phyloP scores from a whole-genome alignment of 1,284 basidiomycete genomes.

The Marasmius fiardii region DNA sequence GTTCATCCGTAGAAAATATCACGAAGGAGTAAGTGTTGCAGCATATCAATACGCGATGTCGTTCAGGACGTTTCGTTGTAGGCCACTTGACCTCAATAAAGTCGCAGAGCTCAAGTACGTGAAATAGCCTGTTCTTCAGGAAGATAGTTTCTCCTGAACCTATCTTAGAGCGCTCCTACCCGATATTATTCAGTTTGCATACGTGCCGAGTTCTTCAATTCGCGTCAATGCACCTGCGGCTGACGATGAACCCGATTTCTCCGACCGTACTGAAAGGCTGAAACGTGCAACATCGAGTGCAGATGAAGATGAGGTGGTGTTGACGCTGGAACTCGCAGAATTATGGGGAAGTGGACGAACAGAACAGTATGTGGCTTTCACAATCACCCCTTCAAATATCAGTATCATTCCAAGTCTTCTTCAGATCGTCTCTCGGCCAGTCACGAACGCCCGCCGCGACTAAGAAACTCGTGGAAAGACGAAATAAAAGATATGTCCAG shows the following conservation, averaged over 20 bases:
- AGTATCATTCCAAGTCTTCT: conserved; percentile 9
- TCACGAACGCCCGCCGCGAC: conserved; percentile 54
- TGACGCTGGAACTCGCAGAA: conserved; percentile 74
- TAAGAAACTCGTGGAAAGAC: conserved; percentile 70
- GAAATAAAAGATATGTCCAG: conserved; percentile 63
- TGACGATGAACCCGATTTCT: conserved; percentile 37
- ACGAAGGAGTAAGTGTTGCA: conserved; percentile 56
- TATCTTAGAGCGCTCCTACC: conserved; percentile 70
- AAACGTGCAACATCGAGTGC: conserved; percentile 18
- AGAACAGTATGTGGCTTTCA: conserved; percentile 22
- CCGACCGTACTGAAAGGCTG: conserved; percentile 18
- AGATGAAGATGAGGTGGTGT: conserved; percentile 58
- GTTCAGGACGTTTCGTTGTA: conserved; percentile 27
- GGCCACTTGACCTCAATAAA: conserved; percentile 74
- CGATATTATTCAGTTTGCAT: conserved; percentile 79
- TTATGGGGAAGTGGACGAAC: conserved; percentile 41
- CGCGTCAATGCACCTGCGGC: conserved; percentile 44
- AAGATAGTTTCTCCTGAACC: conserved; percentile 2
- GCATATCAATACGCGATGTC: not conserved
- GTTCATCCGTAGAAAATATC: conserved; percentile 75
- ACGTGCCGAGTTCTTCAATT: conserved; percentile 67
- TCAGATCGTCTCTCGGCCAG: conserved; percentile 38
- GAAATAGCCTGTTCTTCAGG: not conserved
- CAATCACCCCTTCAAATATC: conserved; percentile 1
- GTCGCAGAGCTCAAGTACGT: conserved; percentile 84